Conservation (phyloP, 2,329 filamentous ascomycete species). For the Ceratocystis ficicola region DNA sequence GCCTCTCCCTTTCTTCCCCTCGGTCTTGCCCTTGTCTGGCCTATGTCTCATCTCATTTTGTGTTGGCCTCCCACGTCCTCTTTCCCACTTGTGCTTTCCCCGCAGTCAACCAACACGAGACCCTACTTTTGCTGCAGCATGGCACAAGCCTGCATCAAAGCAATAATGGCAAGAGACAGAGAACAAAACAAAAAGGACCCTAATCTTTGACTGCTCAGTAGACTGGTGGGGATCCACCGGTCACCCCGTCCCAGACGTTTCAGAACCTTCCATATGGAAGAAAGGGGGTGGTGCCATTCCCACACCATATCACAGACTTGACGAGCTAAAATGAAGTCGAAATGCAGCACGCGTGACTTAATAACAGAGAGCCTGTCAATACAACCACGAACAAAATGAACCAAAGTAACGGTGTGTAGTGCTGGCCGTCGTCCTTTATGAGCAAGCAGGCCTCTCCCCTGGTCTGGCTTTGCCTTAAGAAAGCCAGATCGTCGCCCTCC, state of each 20-base stretch:
- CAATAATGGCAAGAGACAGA: not conserved
- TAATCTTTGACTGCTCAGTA: not conserved
- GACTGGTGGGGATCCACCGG: constrained; percentile 1
- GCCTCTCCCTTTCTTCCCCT: not conserved
- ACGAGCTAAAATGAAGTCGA: not conserved
- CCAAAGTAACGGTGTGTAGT: not conserved
- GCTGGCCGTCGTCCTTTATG: not conserved
- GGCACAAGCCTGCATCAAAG: not conserved
- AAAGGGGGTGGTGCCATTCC: not conserved
- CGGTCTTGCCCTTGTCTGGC: not conserved
- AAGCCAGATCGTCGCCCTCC: not conserved
- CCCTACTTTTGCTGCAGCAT: not conserved
- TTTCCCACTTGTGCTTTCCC: not conserved
- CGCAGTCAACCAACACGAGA: not conserved
- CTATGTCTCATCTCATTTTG: constrained; percentile 6
- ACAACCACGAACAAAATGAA: not conserved
- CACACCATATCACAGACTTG: not conserved
- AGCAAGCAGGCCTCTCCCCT: not conserved
- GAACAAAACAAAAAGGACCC: not conserved
- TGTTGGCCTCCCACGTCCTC: not conserved
- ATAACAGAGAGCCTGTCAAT: constrained; percentile 1
- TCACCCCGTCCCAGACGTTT: constrained; percentile 9
- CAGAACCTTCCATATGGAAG: constrained; percentile 11
- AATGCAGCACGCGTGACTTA: not conserved
- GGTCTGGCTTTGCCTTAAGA: not conserved